Evolutionary conservation across 495 filamentous ascomycete genomes (phyloP).

Genomic region (Talaromyces nanjingensis): DNA sequence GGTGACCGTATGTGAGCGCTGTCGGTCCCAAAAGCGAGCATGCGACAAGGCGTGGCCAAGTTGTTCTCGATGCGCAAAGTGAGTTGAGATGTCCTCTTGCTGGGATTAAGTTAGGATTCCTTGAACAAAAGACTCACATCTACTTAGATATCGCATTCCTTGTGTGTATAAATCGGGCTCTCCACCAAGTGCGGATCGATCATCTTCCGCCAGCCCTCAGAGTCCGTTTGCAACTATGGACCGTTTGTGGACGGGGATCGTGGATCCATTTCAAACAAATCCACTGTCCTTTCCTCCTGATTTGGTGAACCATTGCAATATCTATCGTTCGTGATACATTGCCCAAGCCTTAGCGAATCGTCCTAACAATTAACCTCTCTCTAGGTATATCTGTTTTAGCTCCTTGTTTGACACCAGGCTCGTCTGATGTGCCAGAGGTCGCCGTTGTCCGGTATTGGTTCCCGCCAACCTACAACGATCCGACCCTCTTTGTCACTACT

Average conservation of each 20-base stretch:
- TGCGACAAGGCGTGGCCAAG: conserved; percentile 5
- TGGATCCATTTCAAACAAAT: conserved; percentile 6
- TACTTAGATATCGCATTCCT: neutral
- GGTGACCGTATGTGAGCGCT: conserved; percentile 6
- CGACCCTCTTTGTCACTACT: conserved; percentile 31
- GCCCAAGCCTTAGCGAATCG: neutral
- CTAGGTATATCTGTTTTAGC: conserved; percentile 6
- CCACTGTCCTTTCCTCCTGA: conserved; percentile 3
- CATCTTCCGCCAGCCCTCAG: neutral
- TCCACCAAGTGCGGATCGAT: neutral
- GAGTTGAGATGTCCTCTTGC: neutral
- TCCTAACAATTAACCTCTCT: neutral
- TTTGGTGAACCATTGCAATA: conserved; percentile 4
- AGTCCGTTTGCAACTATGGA: neutral
- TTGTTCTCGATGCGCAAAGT: conserved; percentile 3
- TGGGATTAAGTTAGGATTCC: neutral
- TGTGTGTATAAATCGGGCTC: neutral
- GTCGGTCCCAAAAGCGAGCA: conserved; percentile 4
- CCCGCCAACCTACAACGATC: conserved; percentile 26
- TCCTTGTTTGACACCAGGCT: conserved; percentile 1
- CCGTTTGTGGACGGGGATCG: neutral
- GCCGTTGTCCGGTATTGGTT: conserved; percentile 21
- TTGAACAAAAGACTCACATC: neutral
- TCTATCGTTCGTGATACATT: conserved; percentile 5
- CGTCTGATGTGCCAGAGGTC: neutral